Evolutionary conservation across 2,329 filamentous ascomycete genomes (phyloP).

Genomic region (Xylaria sp.): DNA sequence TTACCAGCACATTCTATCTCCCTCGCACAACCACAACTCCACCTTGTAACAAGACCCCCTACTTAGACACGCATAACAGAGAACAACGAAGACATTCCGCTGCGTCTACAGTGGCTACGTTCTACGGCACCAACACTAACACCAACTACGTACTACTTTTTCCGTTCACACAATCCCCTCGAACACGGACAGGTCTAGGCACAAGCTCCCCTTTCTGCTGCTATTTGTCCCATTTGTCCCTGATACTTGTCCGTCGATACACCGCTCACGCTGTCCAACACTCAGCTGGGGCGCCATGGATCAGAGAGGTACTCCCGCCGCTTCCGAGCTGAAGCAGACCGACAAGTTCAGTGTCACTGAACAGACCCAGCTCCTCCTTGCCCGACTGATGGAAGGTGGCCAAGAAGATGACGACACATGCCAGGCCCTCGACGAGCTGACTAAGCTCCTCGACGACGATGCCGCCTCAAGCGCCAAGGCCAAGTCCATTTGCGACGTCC

Average conservation of each 20-base stretch:
- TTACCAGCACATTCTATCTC: no score
- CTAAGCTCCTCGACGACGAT: constrained; percentile 64
- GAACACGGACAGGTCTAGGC: neutral
- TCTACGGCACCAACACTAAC: neutral
- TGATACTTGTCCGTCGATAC: neutral
- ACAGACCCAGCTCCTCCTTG: constrained; percentile 77
- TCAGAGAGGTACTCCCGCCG: constrained; percentile 34
- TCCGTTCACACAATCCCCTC: neutral
- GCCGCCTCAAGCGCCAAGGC: constrained; percentile 49
- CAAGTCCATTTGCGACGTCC: constrained; percentile 62
- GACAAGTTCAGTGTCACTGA: constrained; percentile 48
- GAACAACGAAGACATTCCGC: neutral
- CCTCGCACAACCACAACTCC: no score
- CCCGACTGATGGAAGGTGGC: constrained; percentile 88
- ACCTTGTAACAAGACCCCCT: neutral
- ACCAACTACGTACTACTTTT: no score
- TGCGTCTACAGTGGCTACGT: neutral
- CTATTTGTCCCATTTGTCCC: neutral
- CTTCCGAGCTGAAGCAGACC: constrained; percentile 37
- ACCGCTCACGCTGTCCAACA: neutral
- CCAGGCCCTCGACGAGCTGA: constrained; percentile 61
- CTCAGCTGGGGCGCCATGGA: constrained; percentile 35
- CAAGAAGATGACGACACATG: constrained; percentile 78
- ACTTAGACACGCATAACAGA: neutral
- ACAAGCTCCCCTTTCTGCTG: neutral